These are phyloP conservation scores for Aphanocladium album DNA, from an alignment of 2,329 filamentous ascomycete species.

Conservation along the genomic window DNA sequence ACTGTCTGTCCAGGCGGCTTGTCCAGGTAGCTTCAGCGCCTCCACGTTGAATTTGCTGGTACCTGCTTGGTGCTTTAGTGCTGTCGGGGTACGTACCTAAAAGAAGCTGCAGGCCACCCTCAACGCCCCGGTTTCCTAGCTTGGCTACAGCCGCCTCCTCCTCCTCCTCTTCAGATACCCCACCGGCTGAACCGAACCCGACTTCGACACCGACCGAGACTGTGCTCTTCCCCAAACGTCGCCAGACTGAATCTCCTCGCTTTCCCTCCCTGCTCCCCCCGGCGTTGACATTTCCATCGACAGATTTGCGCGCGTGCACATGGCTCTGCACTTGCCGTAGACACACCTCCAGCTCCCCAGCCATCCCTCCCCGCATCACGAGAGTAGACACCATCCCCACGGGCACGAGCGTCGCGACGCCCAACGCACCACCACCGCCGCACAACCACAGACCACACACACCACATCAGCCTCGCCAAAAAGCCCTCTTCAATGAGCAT, in stretches of 20 bases:
- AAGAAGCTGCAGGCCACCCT: too few species aligned
- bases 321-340: too few species aligned
- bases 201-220: background rate
- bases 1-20: too few species aligned
- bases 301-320: too few species aligned
- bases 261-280: background rate
- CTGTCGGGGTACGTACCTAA: too few species aligned
- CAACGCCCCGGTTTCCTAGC: background rate
- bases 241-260: too few species aligned
- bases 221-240: too few species aligned
- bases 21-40: too few species aligned
- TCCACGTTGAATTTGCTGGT: too few species aligned
- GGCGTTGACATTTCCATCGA: too few species aligned
- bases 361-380: background rate
- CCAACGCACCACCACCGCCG: background rate
- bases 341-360: too few species aligned
- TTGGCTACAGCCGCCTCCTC: constrained; percentile 1
- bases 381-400: background rate
- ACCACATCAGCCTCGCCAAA: background rate
- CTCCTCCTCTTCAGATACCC: background rate
- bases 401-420: background rate
- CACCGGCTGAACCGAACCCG: constrained; percentile 7
- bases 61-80: too few species aligned
- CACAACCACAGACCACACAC: background rate
- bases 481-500: constrained; percentile 3